Percentiles rank a stretch among this genome's conserved stretches.
Conservation (phyloP, 2,329 filamentous ascomycete species). For the Mycosphaerella sp. region DNA sequence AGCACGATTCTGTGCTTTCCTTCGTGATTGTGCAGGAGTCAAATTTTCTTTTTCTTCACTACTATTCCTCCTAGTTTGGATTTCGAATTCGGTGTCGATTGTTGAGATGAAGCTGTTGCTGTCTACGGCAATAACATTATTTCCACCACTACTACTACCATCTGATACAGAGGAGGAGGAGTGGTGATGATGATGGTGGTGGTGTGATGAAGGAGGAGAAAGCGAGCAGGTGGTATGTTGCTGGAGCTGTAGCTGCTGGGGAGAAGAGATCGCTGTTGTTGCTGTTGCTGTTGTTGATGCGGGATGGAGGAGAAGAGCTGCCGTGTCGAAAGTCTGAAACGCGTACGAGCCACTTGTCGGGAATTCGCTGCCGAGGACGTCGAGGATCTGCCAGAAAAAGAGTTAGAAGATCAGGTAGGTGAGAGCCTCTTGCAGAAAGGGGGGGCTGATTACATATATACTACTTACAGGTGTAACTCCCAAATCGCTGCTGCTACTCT, state of each 20-base stretch:
- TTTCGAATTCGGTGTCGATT: slow-evolving; percentile 31
- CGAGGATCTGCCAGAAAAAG: slow-evolving; percentile 21
- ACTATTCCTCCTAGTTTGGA: slow-evolving; percentile 34
- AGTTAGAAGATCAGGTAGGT: neutral
- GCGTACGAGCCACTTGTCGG: slow-evolving; percentile 10
- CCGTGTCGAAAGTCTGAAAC: slow-evolving; percentile 15
- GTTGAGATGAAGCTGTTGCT: no score
- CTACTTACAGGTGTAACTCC: slow-evolving; percentile 32
- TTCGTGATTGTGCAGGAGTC: slow-evolving; percentile 47
- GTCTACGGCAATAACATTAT: no score
- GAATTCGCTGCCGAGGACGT: slow-evolving; percentile 22
- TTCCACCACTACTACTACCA: slow-evolving; percentile 12
- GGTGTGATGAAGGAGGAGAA: slow-evolving; percentile 23
- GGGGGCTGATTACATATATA: no score
- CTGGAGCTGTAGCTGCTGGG: slow-evolving; percentile 7
- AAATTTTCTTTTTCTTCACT: slow-evolving; percentile 44
- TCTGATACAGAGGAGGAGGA: slow-evolving; percentile 23
- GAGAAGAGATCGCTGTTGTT: neutral
- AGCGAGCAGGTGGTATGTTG: slow-evolving; percentile 15
- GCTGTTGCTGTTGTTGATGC: no score
- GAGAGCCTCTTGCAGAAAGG: no score
- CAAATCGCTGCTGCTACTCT: slow-evolving; percentile 37
- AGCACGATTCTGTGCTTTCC: slow-evolving; percentile 66
- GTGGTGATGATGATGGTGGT: neutral
- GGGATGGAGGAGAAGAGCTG: neutral